phyloP scores from a whole-genome alignment of 1,284 basidiomycete genomes.

The Ustilago hordei region DNA sequence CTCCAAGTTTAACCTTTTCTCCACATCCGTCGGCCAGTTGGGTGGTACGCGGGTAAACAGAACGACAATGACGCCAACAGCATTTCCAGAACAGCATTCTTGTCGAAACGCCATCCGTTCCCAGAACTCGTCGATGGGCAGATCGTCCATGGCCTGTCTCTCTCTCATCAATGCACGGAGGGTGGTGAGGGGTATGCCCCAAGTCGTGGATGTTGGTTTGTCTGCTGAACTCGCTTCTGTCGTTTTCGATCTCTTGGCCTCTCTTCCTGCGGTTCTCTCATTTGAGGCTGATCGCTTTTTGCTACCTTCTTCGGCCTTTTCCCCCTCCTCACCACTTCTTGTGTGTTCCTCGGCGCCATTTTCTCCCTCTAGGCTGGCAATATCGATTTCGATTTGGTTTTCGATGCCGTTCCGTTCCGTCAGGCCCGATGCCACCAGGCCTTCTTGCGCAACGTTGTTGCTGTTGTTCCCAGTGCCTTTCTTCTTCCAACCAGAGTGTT shows the following conservation, averaged over 20 bases:
- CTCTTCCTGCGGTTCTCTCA: not conserved
- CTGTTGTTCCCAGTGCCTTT: not conserved
- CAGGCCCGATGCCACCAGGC: not conserved
- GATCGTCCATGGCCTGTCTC: slow-evolving; percentile 57
- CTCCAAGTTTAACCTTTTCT: not conserved
- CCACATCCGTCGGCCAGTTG: not conserved
- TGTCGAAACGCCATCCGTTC: slow-evolving; percentile 67
- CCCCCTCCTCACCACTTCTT: not conserved
- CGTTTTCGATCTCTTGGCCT: not conserved
- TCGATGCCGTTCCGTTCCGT: slow-evolving; percentile 28
- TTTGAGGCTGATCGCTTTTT: not conserved
- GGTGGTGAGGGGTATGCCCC: slow-evolving; percentile 28
- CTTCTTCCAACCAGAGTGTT: slow-evolving; percentile 57
- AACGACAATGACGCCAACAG: slow-evolving; percentile 64
- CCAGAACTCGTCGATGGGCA: slow-evolving; percentile 65
- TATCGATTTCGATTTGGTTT: slow-evolving; percentile 5
- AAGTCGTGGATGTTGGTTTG: not conserved
- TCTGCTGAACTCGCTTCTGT: no score
- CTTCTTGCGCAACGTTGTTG: not conserved
- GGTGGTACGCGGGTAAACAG: slow-evolving; percentile 39
- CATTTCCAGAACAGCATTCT: slow-evolving; percentile 67
- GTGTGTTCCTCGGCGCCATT: not conserved
- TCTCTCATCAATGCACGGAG: slow-evolving; percentile 56
- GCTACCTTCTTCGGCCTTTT: slow-evolving; percentile 2
- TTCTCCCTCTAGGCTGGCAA: slow-evolving; percentile 3